Conservation (phyloP, 352 stramenopile genomes). For the Globisporangium canariense region DNA sequence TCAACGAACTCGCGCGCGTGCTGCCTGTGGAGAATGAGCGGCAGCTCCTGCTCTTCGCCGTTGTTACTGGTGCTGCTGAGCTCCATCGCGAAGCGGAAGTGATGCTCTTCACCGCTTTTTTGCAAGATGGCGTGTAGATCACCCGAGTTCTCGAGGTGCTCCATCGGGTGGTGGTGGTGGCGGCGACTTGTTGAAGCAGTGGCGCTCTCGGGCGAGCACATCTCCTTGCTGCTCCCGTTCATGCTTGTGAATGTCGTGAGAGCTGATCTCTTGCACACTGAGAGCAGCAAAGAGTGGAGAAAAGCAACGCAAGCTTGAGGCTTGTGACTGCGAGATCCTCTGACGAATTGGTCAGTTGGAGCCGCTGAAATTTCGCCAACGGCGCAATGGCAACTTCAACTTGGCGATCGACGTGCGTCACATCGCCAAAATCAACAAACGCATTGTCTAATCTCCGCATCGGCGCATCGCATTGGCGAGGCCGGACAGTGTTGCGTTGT, state of each 20-base stretch:
- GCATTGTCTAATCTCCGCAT: too few relatives aligned
- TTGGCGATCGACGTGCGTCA: too few relatives aligned
- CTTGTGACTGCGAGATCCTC: too few relatives aligned
- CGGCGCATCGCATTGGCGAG: too few relatives aligned
- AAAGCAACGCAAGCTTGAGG: too few relatives aligned
- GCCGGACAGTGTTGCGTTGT: too few relatives aligned
- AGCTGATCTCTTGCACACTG: too few relatives aligned
- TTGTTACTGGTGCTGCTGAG: slow-evolving; percentile 1
- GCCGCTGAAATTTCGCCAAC: too few relatives aligned
- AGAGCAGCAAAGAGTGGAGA: too few relatives aligned
- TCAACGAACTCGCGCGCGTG: slow-evolving; percentile 7
- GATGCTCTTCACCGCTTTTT: slow-evolving; percentile 1
- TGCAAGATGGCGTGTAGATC: neutral
- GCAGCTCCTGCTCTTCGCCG: neutral
- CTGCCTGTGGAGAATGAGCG: slow-evolving; percentile 5
- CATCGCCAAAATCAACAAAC: too few relatives aligned
- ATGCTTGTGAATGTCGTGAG: neutral
- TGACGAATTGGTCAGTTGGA: too few relatives aligned
- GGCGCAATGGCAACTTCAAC: too few relatives aligned
- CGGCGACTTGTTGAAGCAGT: neutral
- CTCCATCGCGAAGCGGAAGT: slow-evolving; percentile 3
- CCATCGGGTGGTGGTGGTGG: neutral
- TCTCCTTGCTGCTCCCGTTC: neutral
- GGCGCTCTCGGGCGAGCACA: neutral
- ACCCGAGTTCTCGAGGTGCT: neutral